Evolutionary conservation across 331 rosid genomes (phyloP).

Genomic region (Erythrophleum ivorense): DNA sequence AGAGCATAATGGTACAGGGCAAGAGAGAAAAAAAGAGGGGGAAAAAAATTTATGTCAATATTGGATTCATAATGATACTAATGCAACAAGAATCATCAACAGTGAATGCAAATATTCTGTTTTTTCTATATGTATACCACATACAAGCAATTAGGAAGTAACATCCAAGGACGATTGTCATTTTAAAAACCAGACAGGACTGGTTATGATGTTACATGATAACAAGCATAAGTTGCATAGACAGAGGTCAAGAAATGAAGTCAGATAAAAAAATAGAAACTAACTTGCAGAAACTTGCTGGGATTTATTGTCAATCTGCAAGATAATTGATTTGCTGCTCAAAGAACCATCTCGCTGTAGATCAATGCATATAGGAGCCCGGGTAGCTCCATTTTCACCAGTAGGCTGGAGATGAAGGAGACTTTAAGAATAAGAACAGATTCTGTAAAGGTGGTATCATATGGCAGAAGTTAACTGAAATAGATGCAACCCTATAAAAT

Average conservation of each 20-base stretch:
- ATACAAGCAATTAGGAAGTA: not conserved
- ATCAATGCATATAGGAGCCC: conserved; percentile 91
- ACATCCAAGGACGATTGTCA: not conserved
- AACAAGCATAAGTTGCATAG: not conserved
- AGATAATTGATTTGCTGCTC: conserved; percentile 90
- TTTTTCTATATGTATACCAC: not conserved
- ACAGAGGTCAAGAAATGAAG: not conserved
- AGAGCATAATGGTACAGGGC: not conserved
- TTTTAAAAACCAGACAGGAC: not conserved
- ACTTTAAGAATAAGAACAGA: conserved; percentile 2
- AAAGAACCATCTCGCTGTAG: conserved; percentile 80
- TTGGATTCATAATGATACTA: too few species aligned
- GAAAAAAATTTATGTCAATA: not conserved
- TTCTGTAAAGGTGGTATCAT: not conserved
- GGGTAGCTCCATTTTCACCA: conserved; percentile 96
- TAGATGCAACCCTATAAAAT: not conserved
- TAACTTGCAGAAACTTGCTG: conserved; percentile 70
- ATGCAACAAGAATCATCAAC: not conserved
- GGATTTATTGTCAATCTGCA: conserved; percentile 77
- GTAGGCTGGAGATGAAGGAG: conserved; percentile 73
- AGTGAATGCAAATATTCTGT: too few species aligned
- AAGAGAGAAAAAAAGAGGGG: not conserved
- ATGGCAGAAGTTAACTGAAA: not conserved
- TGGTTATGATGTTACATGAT: not conserved
- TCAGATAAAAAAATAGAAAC: conserved; percentile 25